Conservation (phyloP, 345 rosid genomes). For the Moricandia arvensis region DNA sequence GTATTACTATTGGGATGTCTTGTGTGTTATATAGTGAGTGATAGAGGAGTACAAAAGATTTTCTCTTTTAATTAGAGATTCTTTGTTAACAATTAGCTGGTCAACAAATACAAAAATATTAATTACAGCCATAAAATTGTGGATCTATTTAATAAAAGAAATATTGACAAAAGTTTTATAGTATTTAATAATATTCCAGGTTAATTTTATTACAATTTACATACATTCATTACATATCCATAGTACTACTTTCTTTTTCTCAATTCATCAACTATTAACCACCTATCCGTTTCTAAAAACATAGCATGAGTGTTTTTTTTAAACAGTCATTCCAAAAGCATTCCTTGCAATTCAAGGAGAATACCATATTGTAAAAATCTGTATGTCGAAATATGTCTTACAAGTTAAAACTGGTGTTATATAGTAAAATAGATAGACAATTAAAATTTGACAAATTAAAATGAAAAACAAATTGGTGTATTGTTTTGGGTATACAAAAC, state of each 20-base stretch:
- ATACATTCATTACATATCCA: not conserved
- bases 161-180: not conserved
- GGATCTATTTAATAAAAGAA: not conserved
- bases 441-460: not conserved
- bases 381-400: not conserved
- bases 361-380: not conserved
- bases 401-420: not conserved
- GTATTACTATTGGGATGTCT: not conserved
- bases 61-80: not conserved
- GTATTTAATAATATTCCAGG: not conserved
- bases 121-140: not conserved
- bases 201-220: not conserved
- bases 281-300: not conserved
- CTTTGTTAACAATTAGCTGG: not conserved
- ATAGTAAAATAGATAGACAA: not conserved
- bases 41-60: not conserved
- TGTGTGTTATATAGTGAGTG: constrained; percentile 15
- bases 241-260: not conserved
- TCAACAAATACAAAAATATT: not conserved
- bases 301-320: not conserved
- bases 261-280: not conserved
- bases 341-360: not conserved
- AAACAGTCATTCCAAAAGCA: not conserved
- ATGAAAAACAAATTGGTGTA: not conserved
- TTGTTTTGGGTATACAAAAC: not conserved